Evolutionary conservation across 2,329 filamentous ascomycete species (phyloP).

Genomic region (Trichophyton verrucosum): DNA sequence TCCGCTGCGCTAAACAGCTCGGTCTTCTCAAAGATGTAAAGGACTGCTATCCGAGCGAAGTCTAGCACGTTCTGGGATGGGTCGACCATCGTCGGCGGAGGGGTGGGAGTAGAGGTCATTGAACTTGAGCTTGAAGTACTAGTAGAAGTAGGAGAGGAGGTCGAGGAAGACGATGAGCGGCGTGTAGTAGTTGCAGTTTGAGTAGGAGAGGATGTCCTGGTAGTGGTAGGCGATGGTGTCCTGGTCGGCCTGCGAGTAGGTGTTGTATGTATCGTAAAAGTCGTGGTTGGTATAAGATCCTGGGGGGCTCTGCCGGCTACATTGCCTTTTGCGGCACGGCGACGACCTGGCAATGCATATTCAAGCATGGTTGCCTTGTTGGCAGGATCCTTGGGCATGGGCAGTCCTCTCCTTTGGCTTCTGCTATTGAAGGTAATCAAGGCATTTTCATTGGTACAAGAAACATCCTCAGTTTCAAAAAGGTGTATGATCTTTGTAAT

Average conservation of each 20-base stretch:
- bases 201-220: background rate
- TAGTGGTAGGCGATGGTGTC: background rate
- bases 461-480: slow-evolving; percentile 62
- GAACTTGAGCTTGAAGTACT: slow-evolving; percentile 9
- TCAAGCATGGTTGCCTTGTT: background rate
- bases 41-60: slow-evolving; percentile 19
- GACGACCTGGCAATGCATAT: background rate
- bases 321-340: background rate
- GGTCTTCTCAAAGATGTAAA: slow-evolving; percentile 19
- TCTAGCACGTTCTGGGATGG: slow-evolving; percentile 14
- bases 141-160: background rate
- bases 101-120: slow-evolving; percentile 6
- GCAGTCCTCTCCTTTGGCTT: slow-evolving; percentile 17
- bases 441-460: slow-evolving; percentile 74
- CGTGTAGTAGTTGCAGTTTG: slow-evolving; percentile 10
- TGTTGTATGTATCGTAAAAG: background rate
- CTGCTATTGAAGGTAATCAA: slow-evolving; percentile 68
- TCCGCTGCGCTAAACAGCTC: slow-evolving; percentile 13
- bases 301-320: background rate
- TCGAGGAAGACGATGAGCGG: background rate
- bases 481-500: slow-evolving; percentile 57
- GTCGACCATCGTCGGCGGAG: slow-evolving; percentile 7
- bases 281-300: background rate
- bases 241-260: background rate
- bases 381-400: background rate